A percentile compares a stretch with the other conserved stretches of the same genome.
phyloP scores from a whole-genome alignment of 371 early-diverging fungal species.

The Mycotypha africana region DNA sequence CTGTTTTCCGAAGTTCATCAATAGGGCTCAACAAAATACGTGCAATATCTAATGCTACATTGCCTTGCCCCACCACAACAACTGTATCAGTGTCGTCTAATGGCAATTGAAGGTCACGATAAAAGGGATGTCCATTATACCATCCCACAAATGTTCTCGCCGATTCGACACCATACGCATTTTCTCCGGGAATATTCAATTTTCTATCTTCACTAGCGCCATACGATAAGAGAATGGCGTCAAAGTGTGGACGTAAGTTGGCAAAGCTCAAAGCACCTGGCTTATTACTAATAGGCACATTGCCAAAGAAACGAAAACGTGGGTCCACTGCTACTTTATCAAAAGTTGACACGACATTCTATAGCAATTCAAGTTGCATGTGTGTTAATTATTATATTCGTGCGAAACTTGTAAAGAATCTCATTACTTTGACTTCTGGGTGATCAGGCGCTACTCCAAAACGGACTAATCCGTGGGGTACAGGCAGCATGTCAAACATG shows the following conservation, averaged over 20 bases:
- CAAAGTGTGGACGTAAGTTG: conserved; percentile 61
- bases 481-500: conserved; percentile 83
- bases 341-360: conserved; percentile 85
- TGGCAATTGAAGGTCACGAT: conserved; percentile 47
- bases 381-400: background rate
- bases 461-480: conserved; percentile 91
- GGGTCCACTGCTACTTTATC: conserved; percentile 69
- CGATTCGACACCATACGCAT: conserved; percentile 59
- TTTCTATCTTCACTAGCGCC: conserved; percentile 78
- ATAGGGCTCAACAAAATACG: conserved; percentile 79
- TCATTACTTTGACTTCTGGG: conserved; percentile 88
- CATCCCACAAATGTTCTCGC: conserved; percentile 91
- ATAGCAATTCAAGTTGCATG: no score
- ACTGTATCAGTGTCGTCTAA: conserved; percentile 68
- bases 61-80: conserved; percentile 92
- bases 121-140: conserved; percentile 90
- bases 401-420: background rate
- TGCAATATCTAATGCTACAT: conserved; percentile 94
- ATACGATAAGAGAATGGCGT: conserved; percentile 81
- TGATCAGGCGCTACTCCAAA: conserved; percentile 99
- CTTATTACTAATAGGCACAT: conserved; percentile 54
- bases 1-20: conserved; percentile 76
- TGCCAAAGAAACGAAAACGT: conserved; percentile 79
- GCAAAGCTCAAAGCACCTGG: conserved; percentile 1
- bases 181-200: conserved; percentile 70